These are phyloP conservation scores for Phytophthora nicotianae DNA, from an alignment of 352 stramenopile species.

Conservation along the genomic window DNA sequence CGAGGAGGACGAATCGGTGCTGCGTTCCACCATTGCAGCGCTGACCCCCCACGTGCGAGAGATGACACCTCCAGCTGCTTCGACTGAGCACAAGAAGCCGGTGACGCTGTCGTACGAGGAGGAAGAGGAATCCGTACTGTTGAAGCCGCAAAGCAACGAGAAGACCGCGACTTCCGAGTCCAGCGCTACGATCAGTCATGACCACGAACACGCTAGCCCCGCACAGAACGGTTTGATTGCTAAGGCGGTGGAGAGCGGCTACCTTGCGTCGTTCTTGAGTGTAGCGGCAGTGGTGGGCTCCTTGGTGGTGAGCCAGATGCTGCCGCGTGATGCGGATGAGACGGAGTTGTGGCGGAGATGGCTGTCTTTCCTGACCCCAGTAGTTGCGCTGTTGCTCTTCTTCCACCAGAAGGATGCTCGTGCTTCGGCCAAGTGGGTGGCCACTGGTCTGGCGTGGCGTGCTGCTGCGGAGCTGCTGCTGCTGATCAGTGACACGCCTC, in stretches of 20 bases:
- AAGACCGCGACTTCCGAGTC: slow-evolving; percentile 4
- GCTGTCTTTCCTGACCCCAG: slow-evolving; percentile 68
- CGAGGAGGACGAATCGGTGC: slow-evolving; percentile 54
- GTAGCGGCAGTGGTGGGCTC: slow-evolving; percentile 72
- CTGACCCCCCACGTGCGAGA: slow-evolving; percentile 41
- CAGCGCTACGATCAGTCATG: slow-evolving; percentile 10
- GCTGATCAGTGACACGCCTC: slow-evolving; percentile 48
- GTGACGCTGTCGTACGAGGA: slow-evolving; percentile 65
- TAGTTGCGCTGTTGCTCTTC: slow-evolving; percentile 71
- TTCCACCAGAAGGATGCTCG: slow-evolving; percentile 79
- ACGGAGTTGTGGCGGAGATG: slow-evolving; percentile 58
- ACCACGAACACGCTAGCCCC: slow-evolving; percentile 17
- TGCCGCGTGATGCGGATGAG: slow-evolving; percentile 40
- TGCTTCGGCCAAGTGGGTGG: slow-evolving; percentile 80
- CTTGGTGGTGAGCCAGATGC: slow-evolving; percentile 62
- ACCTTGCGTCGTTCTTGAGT: slow-evolving; percentile 70
- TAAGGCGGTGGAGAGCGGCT: slow-evolving; percentile 64
- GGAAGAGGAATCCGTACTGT: slow-evolving; percentile 38
- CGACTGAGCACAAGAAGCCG: slow-evolving; percentile 35
- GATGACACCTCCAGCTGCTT: slow-evolving; percentile 16
- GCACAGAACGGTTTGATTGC: slow-evolving; percentile 34
- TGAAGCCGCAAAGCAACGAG: slow-evolving; percentile 20
- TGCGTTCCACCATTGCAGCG: slow-evolving; percentile 56
- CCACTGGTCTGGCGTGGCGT: slow-evolving; percentile 81
- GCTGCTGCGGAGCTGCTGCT: slow-evolving; percentile 71